These are phyloP conservation scores for Geotrichum macrosporum DNA, from an alignment of 1,139 yeast species.

Conservation along the genomic window DNA sequence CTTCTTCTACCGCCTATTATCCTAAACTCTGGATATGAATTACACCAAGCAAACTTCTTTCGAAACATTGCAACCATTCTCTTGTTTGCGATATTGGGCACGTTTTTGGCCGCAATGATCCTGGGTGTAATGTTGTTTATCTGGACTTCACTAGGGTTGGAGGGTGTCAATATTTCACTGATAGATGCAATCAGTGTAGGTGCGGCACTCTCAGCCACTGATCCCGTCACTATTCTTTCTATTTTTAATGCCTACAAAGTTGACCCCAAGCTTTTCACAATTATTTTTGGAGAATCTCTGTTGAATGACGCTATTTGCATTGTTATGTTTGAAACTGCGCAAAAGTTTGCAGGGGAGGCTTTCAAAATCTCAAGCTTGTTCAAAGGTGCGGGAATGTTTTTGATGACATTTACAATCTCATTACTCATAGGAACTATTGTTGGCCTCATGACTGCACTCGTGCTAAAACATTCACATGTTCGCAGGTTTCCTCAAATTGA, in stretches of 20 bases:
- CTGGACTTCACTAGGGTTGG: constrained; percentile 90
- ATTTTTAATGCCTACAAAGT: constrained; percentile 96
- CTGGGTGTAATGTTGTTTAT: constrained; percentile 76
- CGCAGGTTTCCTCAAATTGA: constrained; percentile 94
- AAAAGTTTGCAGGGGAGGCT: constrained; percentile 75
- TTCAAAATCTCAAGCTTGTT: constrained; percentile 73
- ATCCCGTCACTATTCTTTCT: constrained; percentile 94
- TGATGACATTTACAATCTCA: constrained; percentile 91
- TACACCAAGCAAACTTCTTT: constrained; percentile 92
- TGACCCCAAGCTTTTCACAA: constrained; percentile 94
- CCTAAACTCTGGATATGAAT: constrained; percentile 89
- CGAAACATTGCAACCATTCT: constrained; percentile 84
- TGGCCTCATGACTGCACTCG: constrained; percentile 82
- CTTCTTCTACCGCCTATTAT: constrained; percentile 91
- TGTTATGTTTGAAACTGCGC: constrained; percentile 98
- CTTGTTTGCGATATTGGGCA: constrained; percentile 94
- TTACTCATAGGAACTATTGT: constrained; percentile 81
- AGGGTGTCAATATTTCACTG: constrained; percentile 79
- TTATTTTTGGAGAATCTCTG: constrained; percentile 91
- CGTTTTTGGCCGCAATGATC: constrained; percentile 85
- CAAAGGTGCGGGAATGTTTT: constrained; percentile 88
- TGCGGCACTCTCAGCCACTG: constrained; percentile 95
- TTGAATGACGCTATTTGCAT: constrained; percentile 95
- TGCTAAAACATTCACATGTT: constrained; percentile 85
- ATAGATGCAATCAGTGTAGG: constrained; percentile 97